Evolutionary conservation across 108 stramenopile genomes (phyloP), one percentile per base, ranked within the genome.

Genomic region (Cylindrotheca closterium): DNA sequence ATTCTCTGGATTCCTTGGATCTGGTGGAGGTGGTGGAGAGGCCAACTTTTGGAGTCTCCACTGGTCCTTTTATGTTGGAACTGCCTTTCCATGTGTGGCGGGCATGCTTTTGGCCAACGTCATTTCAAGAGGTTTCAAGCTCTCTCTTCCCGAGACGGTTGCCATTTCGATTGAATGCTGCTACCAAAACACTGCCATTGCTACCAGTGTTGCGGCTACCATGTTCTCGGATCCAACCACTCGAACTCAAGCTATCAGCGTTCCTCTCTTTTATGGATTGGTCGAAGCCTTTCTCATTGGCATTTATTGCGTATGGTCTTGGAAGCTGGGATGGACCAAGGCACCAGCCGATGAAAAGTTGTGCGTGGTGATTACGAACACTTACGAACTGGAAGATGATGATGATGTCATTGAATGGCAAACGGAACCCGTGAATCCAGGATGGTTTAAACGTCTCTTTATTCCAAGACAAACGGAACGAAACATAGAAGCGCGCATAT

Each of bases 171-270:
- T 93, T 10, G 92, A 90, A 75, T 88, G 88, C 71, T 88, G 87
- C 59, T 93, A 93, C 60, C 92, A 90, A 75, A 93, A 93, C 58
- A 84, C 86, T 3, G 88, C 86, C 47, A 93, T 93, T 60, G 92
- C 87, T 49, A 88, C 88, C 18, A 83, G 84, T 52, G 87, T 93
- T 2, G 88, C 88, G 26, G 70, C 89, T 12, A 80, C 84, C 46
- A 93, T 93, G 88, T 93, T 88, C 55, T 28, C 60, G 12, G 58
- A 79, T 34, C 82, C 72, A 3, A 74, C 67, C 18, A 79, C 87
- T 50, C 69, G 71, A 37, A 74, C 86, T 3, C 63, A 75, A 46
- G 92, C 92, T 24, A 73, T 93, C 56, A 85, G 82, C 28, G 92
- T 90, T 17, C 92, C 92, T 25, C 63, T 93, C 8, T 86, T 81